Evolutionary conservation across 352 stramenopile species (phyloP), one percentile per base, ranked within the genome.

Genomic region (Blastocystis sp.): DNA sequence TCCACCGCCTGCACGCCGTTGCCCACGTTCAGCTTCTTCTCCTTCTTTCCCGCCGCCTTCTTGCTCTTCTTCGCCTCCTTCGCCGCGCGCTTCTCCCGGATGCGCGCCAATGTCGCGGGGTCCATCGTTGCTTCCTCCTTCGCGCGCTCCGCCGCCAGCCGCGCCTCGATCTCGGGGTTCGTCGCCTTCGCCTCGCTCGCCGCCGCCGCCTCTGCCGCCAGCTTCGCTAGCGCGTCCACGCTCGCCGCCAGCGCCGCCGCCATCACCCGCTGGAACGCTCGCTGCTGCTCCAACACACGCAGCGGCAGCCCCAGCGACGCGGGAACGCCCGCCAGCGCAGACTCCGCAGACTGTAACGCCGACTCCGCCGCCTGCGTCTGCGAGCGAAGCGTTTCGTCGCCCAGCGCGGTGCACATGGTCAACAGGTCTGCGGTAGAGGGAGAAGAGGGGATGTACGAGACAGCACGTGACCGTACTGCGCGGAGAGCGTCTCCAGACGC

Each of bases 11-110:
- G 24, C 7, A 64, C 61, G 40, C 75, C 57, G 29, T 53, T 54
- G 4, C 57, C 57, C 4, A 65, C 27, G 38, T 86, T 87, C 1
- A 65, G n/a, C 71, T 87, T 94, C 64, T 92, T 91, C 87, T 93
- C 92, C 46, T 90, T 88, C 85, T 94, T 94, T 87, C 93, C 90
- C 16, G 92, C 84, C 88, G 94, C 94, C 87, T 93, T 92, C 87
- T 90, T 90, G 75, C 88, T 89, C 87, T 93, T 93, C 71, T 93
- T 91, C n/a, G 91, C 77, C 57, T 92, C 89, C 84, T 93, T 93
- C 51, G 78, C 78, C 21, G 59, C 59, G 27, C 79, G 73, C 24
- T 85, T 85, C 40, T 54, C 73, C 4, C 48, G 72, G 42, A 86
- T 84, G 21, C 40, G 32, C 27, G 73, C 73, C n/a, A 84, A 24